Base-by-base conservation (phyloP, 2,329 filamentous ascomycete genomes). In the Diaporthe helianthi region DNA sequence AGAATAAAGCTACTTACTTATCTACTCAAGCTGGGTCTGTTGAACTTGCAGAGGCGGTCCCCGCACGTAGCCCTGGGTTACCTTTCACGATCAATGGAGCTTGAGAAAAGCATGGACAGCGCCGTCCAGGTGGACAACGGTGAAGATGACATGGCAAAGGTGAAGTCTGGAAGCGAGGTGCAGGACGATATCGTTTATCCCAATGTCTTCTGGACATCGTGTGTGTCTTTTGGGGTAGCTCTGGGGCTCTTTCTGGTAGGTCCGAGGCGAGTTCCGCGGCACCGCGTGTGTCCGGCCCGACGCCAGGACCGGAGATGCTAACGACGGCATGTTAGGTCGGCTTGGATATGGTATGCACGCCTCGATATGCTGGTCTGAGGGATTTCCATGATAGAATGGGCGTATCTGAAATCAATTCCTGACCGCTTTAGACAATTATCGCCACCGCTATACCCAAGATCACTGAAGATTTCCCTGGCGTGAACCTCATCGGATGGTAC, bases 371-470 rank as follows among this genome's bases (percentile, higher is more conserved):
- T n/a, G 1, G 24, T 17, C 29, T 19, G 22, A 2, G 8, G 6
- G 41, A 8, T 15, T 19, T 3, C 1, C 10, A 58, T 3, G 7
- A 1, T 3, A 0, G n/a, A n/a, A 8, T 7, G 8, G 1, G 26
- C 7, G 13, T n/a, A 4, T 12, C 22, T 46, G 4, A n/a, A 6
- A 13, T 6, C 4, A 44, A 15, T 8, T 31, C 7, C 38, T 60
- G 13, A 60, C 10, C 2, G 7, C 26, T 46, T 7, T 10, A 61
- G 55, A 61, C 55, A 46, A 61, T 61, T 19, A 61, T 61, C 26
- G 55, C 55, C 6, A 61, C 55, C 19, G 55, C 55, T 47, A 61
- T 61, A 5, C 55, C 55, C 4, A 61, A 61, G 12, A 61, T 61
- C 26, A 61, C 55, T 1, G 38, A 61, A 12, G 55, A 61, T 1